phyloP scores from a whole-genome alignment of 2,329 filamentous ascomycete genomes.

The Colletotrichum coccodes region DNA sequence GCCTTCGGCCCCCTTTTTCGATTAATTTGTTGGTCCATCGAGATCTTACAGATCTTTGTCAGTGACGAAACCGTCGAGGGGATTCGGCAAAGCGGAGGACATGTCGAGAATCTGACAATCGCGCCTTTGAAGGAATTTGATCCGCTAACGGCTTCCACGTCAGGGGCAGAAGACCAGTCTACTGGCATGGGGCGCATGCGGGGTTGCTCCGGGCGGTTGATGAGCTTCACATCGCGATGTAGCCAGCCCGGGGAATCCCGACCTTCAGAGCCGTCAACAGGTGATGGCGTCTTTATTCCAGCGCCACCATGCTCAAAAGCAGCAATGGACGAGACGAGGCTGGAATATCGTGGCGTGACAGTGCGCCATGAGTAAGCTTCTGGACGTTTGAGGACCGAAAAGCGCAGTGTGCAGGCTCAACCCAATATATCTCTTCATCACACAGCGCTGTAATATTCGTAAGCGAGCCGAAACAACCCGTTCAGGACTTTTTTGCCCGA shows the following conservation, averaged over 20 bases:
- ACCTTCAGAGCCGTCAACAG: neutral
- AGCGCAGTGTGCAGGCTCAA: neutral
- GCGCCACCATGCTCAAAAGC: neutral
- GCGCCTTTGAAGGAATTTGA: neutral
- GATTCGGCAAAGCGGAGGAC: neutral
- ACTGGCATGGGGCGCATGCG: conserved; percentile 5
- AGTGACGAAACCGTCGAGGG: neutral
- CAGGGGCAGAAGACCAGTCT: conserved; percentile 1
- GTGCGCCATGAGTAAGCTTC: neutral
- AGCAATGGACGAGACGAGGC: neutral
- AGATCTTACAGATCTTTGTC: conserved; percentile 24
- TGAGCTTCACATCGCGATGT: neutral
- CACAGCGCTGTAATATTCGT: neutral
- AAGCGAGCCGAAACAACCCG: neutral
- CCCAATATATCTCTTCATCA: neutral
- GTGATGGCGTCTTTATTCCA: neutral
- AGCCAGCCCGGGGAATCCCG: conserved; percentile 9
- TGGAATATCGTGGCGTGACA: conserved; percentile 6
- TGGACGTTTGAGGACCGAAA: neutral
- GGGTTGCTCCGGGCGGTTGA: conserved; percentile 4
- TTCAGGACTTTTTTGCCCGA: neutral
- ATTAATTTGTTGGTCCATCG: conserved; percentile 20
- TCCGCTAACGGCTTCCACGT: conserved; percentile 19
- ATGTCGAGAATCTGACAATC: conserved; percentile 11
- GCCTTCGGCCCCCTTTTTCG: neutral